phyloP scores from a whole-genome alignment of 2,329 filamentous ascomycete species.

The Fusarium pseudoanthophilum region DNA sequence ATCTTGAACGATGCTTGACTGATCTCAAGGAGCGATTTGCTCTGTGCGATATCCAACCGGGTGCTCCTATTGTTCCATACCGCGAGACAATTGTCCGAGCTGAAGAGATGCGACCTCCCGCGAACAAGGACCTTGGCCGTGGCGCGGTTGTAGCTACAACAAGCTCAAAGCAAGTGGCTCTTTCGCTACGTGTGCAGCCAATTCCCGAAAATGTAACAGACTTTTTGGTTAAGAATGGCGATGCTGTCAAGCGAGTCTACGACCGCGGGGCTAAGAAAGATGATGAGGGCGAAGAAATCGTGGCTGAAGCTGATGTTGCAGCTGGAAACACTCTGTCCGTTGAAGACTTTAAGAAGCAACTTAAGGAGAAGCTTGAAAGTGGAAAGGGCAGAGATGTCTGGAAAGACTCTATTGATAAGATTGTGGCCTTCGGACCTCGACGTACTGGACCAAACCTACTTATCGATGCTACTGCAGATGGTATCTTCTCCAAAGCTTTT shows the following conservation, averaged over 20 bases:
- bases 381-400: conserved; percentile 80
- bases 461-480: conserved; percentile 80
- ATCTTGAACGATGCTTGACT: conserved; percentile 92
- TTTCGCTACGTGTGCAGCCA: conserved; percentile 81
- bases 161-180: conserved; percentile 84
- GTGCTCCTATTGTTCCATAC: conserved; percentile 94
- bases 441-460: conserved; percentile 89
- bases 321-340: conserved; percentile 73
- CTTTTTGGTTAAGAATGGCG: conserved; percentile 83
- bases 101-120: conserved; percentile 91
- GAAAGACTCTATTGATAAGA: conserved; percentile 79
- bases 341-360: conserved; percentile 79
- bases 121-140: conserved; percentile 85
- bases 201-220: conserved; percentile 82
- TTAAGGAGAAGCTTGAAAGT: conserved; percentile 74
- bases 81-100: conserved; percentile 89
- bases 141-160: conserved; percentile 81
- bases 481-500: conserved; percentile 79
- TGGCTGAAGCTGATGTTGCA: conserved; percentile 66
- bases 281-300: conserved; percentile 54
- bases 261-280: conserved; percentile 66
- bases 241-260: conserved; percentile 82
- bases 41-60: conserved; percentile 92
- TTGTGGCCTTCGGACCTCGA: conserved; percentile 89
- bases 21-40: conserved; percentile 94